Evolutionary conservation across 768 basidiomycete genomes (phyloP).

Genomic region (Auriculariales sp.): DNA sequence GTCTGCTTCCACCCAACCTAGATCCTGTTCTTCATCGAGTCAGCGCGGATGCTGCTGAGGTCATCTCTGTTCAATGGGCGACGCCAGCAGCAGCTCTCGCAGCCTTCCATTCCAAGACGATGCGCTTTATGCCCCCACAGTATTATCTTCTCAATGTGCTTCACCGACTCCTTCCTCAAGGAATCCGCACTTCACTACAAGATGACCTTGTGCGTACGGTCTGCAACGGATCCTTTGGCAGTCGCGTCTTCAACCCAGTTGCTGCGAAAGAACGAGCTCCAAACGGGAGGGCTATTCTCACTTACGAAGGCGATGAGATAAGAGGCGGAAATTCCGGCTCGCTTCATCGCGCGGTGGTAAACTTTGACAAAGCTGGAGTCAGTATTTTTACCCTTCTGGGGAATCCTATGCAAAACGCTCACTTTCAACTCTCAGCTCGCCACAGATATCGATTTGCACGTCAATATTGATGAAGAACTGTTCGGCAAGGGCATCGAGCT

Average conservation of each 20-base stretch:
- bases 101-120: slow-evolving; percentile 33
- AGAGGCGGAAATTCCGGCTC: slow-evolving; percentile 45
- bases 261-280: slow-evolving; percentile 22
- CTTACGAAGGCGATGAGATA: slow-evolving; percentile 59
- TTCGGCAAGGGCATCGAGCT: not conserved
- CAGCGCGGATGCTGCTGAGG: slow-evolving; percentile 53
- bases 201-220: slow-evolving; percentile 29
- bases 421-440: no score
- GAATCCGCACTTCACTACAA: slow-evolving; percentile 28
- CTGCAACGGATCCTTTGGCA: slow-evolving; percentile 42
- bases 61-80: slow-evolving; percentile 52
- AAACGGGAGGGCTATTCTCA: slow-evolving; percentile 32
- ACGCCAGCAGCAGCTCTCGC: slow-evolving; percentile 37
- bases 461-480: not conserved
- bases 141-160: slow-evolving; percentile 55
- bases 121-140: slow-evolving; percentile 61
- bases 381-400: no score
- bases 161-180: slow-evolving; percentile 32
- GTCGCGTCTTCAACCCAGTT: slow-evolving; percentile 43
- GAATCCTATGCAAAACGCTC: no score
- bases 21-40: slow-evolving; percentile 48
- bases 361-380: slow-evolving; percentile 34
- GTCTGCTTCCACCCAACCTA: slow-evolving; percentile 46
- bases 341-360: slow-evolving; percentile 43
- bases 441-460: no score